Percentiles rank a stretch among this genome's conserved stretches.
Evolutionary conservation across 2,329 filamentous ascomycete genomes (phyloP).

Genomic region (Fusarium sp.): DNA sequence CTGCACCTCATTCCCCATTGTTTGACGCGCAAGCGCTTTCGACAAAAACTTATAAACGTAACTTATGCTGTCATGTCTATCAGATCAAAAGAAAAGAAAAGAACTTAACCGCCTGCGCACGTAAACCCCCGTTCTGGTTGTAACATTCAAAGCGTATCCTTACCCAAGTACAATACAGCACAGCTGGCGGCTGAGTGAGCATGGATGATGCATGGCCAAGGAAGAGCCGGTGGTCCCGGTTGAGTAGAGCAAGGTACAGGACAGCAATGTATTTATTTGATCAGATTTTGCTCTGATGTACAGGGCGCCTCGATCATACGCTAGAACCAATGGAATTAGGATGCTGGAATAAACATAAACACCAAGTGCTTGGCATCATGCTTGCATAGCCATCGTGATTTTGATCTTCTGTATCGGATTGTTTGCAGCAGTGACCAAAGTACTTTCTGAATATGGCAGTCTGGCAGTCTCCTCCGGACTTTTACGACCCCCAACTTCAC

Average conservation of each 20-base stretch:
- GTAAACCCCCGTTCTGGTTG: conserved; percentile 21
- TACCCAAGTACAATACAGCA: not conserved
- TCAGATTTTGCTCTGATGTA: conserved; percentile 22
- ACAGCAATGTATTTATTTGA: not conserved
- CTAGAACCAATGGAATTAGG: conserved; percentile 6
- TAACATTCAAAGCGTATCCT: conserved; percentile 6
- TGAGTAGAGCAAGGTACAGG: not conserved
- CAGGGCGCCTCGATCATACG: conserved; percentile 8
- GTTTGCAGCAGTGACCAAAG: not conserved
- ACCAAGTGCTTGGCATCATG: conserved; percentile 20
- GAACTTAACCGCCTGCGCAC: conserved; percentile 9
- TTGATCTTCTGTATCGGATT: conserved; percentile 3
- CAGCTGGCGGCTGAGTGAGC: conserved; percentile 36
- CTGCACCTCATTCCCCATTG: conserved; percentile 18
- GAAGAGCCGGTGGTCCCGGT: conserved; percentile 33
- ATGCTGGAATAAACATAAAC: conserved; percentile 3
- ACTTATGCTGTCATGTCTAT: not conserved
- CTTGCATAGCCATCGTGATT: conserved; percentile 19
- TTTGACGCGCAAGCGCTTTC: conserved; percentile 37
- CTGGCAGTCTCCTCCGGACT: conserved; percentile 29
- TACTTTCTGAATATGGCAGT: conserved; percentile 1
- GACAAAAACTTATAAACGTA: not conserved
- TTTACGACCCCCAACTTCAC: conserved; percentile 16
- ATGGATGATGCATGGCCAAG: conserved; percentile 30
- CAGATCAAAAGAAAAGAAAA: not conserved